Evolutionary conservation across 352 stramenopile species (phyloP), one percentile per base, ranked within the genome.

Genomic region (Globisporangium middletonii): DNA sequence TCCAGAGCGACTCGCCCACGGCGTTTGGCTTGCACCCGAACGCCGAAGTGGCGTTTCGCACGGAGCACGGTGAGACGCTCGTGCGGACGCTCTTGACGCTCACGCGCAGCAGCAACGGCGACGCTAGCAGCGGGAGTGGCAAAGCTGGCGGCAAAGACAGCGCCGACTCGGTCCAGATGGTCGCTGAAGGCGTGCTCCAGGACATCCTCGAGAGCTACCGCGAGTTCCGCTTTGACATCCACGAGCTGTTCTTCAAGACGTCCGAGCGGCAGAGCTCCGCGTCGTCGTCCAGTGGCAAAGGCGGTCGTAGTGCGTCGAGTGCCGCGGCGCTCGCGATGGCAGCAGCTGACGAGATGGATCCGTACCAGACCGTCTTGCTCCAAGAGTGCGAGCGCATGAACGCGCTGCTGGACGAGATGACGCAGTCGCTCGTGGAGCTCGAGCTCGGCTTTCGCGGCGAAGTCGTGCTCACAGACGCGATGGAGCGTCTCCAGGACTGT

Each of bases 21-120:
- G 88, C 89, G 2, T 97, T 98, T 73, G 90, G 90, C 0, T 47
- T 98, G 45, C 92, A 98, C 55, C 86, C 92, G n/a, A 98, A 98
- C 66, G 88, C 90, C 6, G 91, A 97, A 62, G 94, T 98, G 15
- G 85, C 83, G 18, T 98, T 97, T 62, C 83, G 88, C 23, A 98
- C 89, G 12, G 75, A 91, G 11, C 75, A 81, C 43, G 88, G 85
- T 0, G 83, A 96, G 23, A 69, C 73, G 9, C 64, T 97, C 23
- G 71, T 97, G 43, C 63, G 80, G 55, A 80, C 83, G 12, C 82
- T 97, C 42, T 46, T 97, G n/a, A 55, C 92, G 7, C 71, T 97
- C 15, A 72, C 70, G 13, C 69, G 73, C 15, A 71, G 55, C 15
- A 69, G 72, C 27, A 53, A 23, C 7, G 37, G 50, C 13, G 55